Conservation (phyloP, 2,329 filamentous ascomycete species). For the Chalara sp. region DNA sequence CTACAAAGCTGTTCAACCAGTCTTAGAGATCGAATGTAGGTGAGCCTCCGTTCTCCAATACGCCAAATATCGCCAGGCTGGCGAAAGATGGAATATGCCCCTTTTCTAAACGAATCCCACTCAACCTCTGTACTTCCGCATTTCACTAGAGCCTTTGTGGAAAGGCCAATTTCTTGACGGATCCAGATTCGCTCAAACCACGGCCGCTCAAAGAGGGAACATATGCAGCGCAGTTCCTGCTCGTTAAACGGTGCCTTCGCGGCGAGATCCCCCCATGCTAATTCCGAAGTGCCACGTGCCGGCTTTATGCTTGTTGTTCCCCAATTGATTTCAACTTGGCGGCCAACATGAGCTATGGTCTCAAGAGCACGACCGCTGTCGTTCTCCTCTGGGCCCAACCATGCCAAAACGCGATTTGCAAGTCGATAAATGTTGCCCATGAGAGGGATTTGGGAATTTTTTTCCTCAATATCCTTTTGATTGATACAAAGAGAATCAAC, state of each 20-base stretch:
- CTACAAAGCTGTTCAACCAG: no score
- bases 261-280: neutral
- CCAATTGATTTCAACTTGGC: neutral
- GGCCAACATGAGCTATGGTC: slow-evolving; percentile 2
- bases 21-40: no score
- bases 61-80: no score
- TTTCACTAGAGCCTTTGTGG: no score
- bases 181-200: no score
- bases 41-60: no score
- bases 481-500: no score
- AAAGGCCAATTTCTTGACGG: no score
- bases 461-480: neutral
- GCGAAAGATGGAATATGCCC: no score
- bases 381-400: neutral
- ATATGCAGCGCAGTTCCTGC: neutral
- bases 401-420: neutral
- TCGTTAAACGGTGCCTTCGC: neutral
- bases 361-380: neutral
- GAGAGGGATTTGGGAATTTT: neutral
- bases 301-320: neutral
- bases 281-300: slow-evolving; percentile 2
- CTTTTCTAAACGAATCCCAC: no score
- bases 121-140: no score
- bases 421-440: neutral
- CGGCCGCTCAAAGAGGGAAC: no score